Evolutionary conservation across 352 stramenopile genomes (phyloP), one percentile per base, ranked within the genome.

Genomic region (Phytophthora chlamydospora): DNA sequence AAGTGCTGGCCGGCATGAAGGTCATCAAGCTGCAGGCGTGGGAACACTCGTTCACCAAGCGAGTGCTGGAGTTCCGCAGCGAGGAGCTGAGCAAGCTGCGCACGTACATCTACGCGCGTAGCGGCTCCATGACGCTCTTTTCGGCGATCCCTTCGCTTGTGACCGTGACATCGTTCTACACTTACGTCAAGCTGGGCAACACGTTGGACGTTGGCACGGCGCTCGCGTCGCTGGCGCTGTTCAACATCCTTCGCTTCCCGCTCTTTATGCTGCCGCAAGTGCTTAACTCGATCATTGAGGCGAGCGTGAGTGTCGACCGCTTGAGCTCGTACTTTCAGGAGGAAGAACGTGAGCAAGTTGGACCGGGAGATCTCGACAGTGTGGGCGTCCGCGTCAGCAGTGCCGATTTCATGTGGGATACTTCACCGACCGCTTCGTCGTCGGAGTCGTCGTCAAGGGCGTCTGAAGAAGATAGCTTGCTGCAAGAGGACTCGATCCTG

Each of bases 241-340:
- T 99, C 71, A 97, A 99, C 59, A 91, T 99, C 36, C 78, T 99
- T 11, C 89, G 96, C 24, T 99, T 99, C 75, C 97, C 97, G n/a
- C 73, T 99, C 14, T 97, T 97, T 55, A 98, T 98, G 81, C 70
- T 99, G 3, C 97, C 97, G 4, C 78, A 96, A 48, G 95, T 98
- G 29, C 88, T 99, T 43, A 98, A 99, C 65, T 90, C 82, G 24
- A 85, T 98, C 44, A 87, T 98, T 3, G 95, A 99, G 66, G 95
- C 91, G 2, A 84, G 59, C 44, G 82, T 91, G 32, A 89, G 77
- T 75, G 21, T 88, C 55, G 68, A 87, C 13, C 81, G 83, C 29
- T 62, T 92, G 19, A 65, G 67, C 14, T 69, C 61, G 12, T 92
- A 85, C 38, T 79, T 92, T 32, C 55, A 83, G 29, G 78, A 78